A percentile compares a stretch with the other conserved stretches of the same genome.
Conservation (phyloP, 495 filamentous ascomycete genomes). For the Talaromyces thailandensis region DNA sequence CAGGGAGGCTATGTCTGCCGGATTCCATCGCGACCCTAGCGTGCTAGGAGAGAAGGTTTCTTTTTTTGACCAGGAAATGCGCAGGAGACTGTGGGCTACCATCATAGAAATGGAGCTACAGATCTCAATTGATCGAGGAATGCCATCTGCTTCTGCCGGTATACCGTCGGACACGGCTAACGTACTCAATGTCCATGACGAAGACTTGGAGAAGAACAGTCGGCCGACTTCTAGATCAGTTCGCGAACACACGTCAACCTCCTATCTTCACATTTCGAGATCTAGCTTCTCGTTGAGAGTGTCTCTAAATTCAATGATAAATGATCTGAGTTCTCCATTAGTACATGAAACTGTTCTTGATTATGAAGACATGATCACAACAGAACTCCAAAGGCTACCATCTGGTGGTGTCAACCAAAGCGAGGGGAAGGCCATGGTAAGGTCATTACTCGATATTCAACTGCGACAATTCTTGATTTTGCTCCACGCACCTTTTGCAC, state of each 20-base stretch:
- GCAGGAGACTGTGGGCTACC: constrained; percentile 48
- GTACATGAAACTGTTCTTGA: constrained; percentile 16
- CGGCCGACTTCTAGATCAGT: constrained; percentile 9
- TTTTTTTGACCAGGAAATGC: constrained; percentile 39
- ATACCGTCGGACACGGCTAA: constrained; percentile 40
- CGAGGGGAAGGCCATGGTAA: neutral
- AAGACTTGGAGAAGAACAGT: constrained; percentile 27
- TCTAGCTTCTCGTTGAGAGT: constrained; percentile 16
- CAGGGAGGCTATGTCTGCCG: constrained; percentile 39
- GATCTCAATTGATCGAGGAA: constrained; percentile 41
- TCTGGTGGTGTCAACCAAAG: constrained; percentile 6
- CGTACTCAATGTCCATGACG: constrained; percentile 41
- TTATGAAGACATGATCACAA: constrained; percentile 18
- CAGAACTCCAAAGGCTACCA: constrained; percentile 15
- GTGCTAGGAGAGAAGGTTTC: constrained; percentile 28
- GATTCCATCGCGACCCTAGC: constrained; percentile 47
- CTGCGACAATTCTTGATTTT: constrained; percentile 20
- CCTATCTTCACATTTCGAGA: constrained; percentile 16
- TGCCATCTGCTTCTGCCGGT: constrained; percentile 39
- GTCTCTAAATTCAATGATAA: constrained; percentile 19
- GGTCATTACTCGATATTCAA: constrained; percentile 18
- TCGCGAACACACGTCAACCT: constrained; percentile 12
- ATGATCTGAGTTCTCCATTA: constrained; percentile 15
- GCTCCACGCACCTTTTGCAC: constrained; percentile 21
- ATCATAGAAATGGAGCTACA: constrained; percentile 46